phyloP scores from a whole-genome alignment of 2,329 filamentous ascomycete genomes.

The Alternaria consortialis region DNA sequence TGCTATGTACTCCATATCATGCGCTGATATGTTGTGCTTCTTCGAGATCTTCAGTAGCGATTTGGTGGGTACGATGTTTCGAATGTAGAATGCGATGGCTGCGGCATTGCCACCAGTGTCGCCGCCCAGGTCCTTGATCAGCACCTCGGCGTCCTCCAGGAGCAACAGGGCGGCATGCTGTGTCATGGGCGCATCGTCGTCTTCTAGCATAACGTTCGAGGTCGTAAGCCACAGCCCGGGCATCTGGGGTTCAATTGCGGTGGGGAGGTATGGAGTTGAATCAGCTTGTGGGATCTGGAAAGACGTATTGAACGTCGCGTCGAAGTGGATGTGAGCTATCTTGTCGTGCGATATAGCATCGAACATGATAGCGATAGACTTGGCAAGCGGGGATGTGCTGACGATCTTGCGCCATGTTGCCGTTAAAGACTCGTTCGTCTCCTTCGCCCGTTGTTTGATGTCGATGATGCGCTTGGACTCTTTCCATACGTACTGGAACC shows the following conservation, averaged over 20 bases:
- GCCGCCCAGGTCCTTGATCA: constrained; percentile 73
- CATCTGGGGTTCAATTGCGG: constrained; percentile 72
- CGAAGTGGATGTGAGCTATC: constrained; percentile 84
- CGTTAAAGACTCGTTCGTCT: constrained; percentile 70
- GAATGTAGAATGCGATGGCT: constrained; percentile 77
- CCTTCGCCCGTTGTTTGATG: constrained; percentile 82
- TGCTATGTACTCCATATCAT: constrained; percentile 85
- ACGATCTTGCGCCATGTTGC: constrained; percentile 75
- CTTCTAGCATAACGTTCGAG: constrained; percentile 75
- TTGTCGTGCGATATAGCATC: constrained; percentile 82
- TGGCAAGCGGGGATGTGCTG: constrained; percentile 78
- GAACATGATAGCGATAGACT: constrained; percentile 83
- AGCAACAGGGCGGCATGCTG: constrained; percentile 89
- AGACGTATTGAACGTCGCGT: constrained; percentile 67
- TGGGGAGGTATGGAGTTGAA: constrained; percentile 77
- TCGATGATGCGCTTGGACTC: constrained; percentile 84
- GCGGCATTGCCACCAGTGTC: constrained; percentile 79
- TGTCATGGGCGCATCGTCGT: constrained; percentile 75
- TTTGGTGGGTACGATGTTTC: constrained; percentile 67
- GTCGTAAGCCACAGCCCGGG: constrained; percentile 88
- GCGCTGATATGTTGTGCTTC: constrained; percentile 75
- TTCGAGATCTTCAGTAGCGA: constrained; percentile 76
- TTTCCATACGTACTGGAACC: constrained; percentile 88
- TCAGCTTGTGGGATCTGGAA: constrained; percentile 69
- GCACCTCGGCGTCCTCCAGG: constrained; percentile 81